Percentiles rank a stretch among this genome's conserved stretches.
Conservation (phyloP, 306 rosid genomes). For the Quercus parvula region DNA sequence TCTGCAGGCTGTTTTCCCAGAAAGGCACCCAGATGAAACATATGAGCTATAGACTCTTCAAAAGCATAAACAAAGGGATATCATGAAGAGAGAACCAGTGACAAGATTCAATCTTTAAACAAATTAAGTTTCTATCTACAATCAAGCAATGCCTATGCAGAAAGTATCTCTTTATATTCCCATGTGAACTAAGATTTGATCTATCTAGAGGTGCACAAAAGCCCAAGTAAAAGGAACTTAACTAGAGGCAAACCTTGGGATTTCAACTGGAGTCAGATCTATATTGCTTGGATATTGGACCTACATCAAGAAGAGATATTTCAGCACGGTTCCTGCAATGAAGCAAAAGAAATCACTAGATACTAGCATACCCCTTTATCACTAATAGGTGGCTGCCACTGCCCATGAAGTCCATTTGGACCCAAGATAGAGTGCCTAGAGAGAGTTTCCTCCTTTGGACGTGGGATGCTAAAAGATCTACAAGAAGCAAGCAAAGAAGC, state of each 20-base stretch:
- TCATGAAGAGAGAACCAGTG: background rate
- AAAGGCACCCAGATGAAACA: slow-evolving; percentile 20
- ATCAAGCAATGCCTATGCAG: slow-evolving; percentile 9
- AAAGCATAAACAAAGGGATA: slow-evolving; percentile 10
- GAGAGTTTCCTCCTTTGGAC: slow-evolving; percentile 78
- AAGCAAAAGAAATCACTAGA: slow-evolving; percentile 17
- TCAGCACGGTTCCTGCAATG: slow-evolving; percentile 35
- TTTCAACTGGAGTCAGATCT: slow-evolving; percentile 67
- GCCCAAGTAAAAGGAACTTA: slow-evolving; percentile 7
- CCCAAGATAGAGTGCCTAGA: slow-evolving; percentile 91
- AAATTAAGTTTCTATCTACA: slow-evolving; percentile 3
- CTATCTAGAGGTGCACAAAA: slow-evolving; percentile 3
- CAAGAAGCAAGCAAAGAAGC: slow-evolving; percentile 26
- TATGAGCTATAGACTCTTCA: background rate
- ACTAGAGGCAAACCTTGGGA: slow-evolving; percentile 62
- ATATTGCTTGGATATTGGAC: slow-evolving; percentile 74
- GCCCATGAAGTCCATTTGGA: slow-evolving; percentile 75
- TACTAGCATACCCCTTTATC: slow-evolving; percentile 66
- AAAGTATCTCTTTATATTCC: background rate
- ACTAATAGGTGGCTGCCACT: slow-evolving; percentile 69
- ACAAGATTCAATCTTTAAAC: slow-evolving; percentile 8
- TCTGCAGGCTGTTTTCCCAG: slow-evolving; percentile 51
- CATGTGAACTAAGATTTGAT: background rate
- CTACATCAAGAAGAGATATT: slow-evolving; percentile 52
- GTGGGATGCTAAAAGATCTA: slow-evolving; percentile 61